Evolutionary conservation across 176 grass and related monocot genomes (phyloP).

Genomic region (Juncus inflexus): DNA sequence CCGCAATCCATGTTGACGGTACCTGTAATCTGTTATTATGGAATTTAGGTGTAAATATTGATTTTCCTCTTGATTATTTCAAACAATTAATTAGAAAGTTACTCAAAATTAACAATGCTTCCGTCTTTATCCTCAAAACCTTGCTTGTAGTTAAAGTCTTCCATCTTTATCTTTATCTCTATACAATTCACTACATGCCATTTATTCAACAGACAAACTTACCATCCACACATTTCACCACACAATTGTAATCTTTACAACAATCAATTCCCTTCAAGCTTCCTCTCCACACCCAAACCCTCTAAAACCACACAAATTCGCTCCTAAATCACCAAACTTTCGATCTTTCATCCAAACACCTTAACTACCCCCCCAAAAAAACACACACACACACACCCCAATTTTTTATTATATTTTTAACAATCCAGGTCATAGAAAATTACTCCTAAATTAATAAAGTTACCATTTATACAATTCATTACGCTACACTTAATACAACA

Average conservation of each 20-base stretch:
- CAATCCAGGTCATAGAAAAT: slow-evolving; percentile 53
- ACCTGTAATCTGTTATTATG: too few species aligned
- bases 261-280: neutral
- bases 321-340: neutral
- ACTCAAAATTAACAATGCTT: too few species aligned
- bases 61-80: too few species aligned
- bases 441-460: neutral
- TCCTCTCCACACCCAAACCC: slow-evolving; percentile 16
- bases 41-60: too few species aligned
- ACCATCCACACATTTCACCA: neutral
- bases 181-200: too few species aligned
- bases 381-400: too few species aligned
- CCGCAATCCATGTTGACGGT: too few species aligned
- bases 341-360: slow-evolving; percentile 9
- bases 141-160: too few species aligned
- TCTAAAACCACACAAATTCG: neutral
- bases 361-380: neutral
- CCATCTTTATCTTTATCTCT: too few species aligned
- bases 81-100: too few species aligned
- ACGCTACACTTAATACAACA: neutral
- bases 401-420: slow-evolving; percentile 29
- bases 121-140: too few species aligned
- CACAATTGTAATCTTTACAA: neutral
- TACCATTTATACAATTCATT: neutral
- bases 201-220: neutral